Conservation (phyloP, 1,139 yeast genomes). For the Debaryomycetaceae sp. region DNA sequence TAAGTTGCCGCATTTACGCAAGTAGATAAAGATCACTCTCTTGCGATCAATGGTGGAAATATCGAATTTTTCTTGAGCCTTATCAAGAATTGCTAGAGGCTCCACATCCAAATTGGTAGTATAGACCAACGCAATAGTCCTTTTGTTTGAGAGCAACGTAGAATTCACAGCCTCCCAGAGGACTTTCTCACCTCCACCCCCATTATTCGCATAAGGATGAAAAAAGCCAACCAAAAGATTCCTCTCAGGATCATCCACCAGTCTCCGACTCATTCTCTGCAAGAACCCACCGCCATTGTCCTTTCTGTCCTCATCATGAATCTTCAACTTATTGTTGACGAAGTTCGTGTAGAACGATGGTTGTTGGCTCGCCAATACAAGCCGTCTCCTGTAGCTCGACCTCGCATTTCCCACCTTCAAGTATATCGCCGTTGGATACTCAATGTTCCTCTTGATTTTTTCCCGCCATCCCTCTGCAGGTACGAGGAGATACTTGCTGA, state of each 20-base stretch:
- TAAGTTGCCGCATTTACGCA: constrained; percentile 52
- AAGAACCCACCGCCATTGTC: constrained; percentile 22
- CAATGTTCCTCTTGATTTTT: constrained; percentile 30
- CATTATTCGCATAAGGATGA: constrained; percentile 95
- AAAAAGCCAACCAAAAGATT: constrained; percentile 71
- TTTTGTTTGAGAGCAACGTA: constrained; percentile 51
- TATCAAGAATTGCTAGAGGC: constrained; percentile 52
- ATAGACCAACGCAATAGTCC: constrained; percentile 68
- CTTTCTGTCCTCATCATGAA: constrained; percentile 29
- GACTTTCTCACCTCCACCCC: constrained; percentile 98
- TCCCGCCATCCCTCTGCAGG: constrained; percentile 47
- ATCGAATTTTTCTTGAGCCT: constrained; percentile 64
- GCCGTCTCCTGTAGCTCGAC: constrained; percentile 50
- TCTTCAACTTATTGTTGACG: constrained; percentile 35
- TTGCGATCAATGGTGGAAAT: constrained; percentile 43
- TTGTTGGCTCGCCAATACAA: constrained; percentile 45
- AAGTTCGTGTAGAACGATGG: constrained; percentile 51
- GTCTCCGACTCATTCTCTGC: constrained; percentile 31
- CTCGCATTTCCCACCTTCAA: constrained; percentile 35
- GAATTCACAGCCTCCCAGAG: constrained; percentile 89
- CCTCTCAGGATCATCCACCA: constrained; percentile 36
- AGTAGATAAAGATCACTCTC: constrained; percentile 69
- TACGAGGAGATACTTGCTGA: constrained; percentile 39
- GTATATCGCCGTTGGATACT: constrained; percentile 33
- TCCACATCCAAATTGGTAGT: constrained; percentile 62